These are phyloP conservation scores for Rosa chinensis DNA, from an alignment of 306 rosid species.

Conservation along the genomic window DNA sequence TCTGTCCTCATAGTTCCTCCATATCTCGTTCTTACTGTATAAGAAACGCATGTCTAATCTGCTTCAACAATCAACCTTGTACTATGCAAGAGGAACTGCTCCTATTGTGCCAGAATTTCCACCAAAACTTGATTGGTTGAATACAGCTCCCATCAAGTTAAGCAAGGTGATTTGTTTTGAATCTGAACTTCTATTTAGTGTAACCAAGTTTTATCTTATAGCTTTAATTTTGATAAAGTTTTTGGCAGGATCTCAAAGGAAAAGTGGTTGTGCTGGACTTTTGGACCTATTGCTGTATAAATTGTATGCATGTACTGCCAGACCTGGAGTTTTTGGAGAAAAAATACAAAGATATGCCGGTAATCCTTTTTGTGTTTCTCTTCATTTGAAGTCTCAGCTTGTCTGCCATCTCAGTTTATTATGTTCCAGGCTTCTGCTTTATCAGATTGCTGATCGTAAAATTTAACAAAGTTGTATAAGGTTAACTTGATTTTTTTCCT, in stretches of 20 bases:
- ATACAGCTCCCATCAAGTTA: slow-evolving; percentile 87
- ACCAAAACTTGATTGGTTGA: slow-evolving; percentile 87
- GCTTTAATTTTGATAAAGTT: slow-evolving; percentile 17
- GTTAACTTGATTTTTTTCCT: neutral
- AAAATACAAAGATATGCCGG: slow-evolving; percentile 90
- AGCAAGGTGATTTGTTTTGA: slow-evolving; percentile 50
- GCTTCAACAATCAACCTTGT: slow-evolving; percentile 27
- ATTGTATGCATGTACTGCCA: slow-evolving; percentile 96
- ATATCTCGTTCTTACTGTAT: neutral
- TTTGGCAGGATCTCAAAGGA: slow-evolving; percentile 89
- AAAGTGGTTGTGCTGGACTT: slow-evolving; percentile 89
- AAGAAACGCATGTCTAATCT: slow-evolving; percentile 17
- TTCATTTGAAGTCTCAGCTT: slow-evolving; percentile 25
- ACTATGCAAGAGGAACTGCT: slow-evolving; percentile 60
- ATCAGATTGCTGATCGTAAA: slow-evolving; percentile 14
- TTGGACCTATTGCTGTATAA: slow-evolving; percentile 96
- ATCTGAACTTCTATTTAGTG: slow-evolving; percentile 28
- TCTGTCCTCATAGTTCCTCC: neutral
- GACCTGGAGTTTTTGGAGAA: slow-evolving; percentile 87
- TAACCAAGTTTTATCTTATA: slow-evolving; percentile 19
- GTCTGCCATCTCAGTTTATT: slow-evolving; percentile 20
- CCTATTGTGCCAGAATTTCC: slow-evolving; percentile 92
- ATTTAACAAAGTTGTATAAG: slow-evolving; percentile 17
- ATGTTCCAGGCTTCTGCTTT: slow-evolving; percentile 22
- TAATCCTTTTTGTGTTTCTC: slow-evolving; percentile 36